Percentiles rank a stretch among this genome's conserved stretches.
These are phyloP conservation scores for Arctium minus DNA, from an alignment of 129 eudicot species.

Conservation along the genomic window DNA sequence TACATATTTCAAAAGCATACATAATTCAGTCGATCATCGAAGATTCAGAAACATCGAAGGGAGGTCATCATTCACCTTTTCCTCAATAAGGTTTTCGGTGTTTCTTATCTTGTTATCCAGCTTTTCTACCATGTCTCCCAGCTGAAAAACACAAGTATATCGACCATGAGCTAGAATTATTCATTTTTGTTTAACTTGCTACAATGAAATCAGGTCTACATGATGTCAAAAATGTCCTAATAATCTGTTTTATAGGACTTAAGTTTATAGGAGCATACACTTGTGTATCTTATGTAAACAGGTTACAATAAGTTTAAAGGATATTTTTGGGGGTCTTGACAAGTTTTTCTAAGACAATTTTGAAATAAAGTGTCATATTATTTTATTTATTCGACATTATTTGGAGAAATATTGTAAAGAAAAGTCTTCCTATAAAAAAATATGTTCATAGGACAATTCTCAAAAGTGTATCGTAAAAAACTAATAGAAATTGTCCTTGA, in stretches of 20 bases:
- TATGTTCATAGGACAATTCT: too few relatives aligned
- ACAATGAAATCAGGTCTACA: background rate
- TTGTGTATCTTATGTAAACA: background rate
- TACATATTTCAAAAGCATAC: conserved; percentile 25
- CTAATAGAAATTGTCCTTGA: background rate
- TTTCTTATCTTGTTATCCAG: conserved; percentile 60
- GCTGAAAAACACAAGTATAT: conserved; percentile 36
- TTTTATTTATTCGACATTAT: too few relatives aligned
- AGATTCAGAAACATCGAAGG: background rate
- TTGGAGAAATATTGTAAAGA: too few relatives aligned
- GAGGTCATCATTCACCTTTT: conserved; percentile 51
- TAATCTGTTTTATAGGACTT: background rate
- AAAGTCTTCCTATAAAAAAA: too few relatives aligned
- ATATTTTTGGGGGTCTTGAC: background rate
- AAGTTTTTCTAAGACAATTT: background rate
- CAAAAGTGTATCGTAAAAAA: background rate
- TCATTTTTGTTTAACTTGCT: background rate
- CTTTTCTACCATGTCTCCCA: conserved; percentile 48
- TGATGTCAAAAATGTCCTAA: background rate
- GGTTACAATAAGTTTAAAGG: background rate
- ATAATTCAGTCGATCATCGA: background rate
- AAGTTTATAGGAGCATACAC: background rate
- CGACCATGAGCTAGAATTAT: background rate
- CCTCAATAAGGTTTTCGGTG: conserved; percentile 53
- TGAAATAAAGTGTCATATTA: background rate